Evolutionary conservation across 345 rosid species (phyloP), one percentile per base, ranked within the genome.

Genomic region (Luvunga scandens): DNA sequence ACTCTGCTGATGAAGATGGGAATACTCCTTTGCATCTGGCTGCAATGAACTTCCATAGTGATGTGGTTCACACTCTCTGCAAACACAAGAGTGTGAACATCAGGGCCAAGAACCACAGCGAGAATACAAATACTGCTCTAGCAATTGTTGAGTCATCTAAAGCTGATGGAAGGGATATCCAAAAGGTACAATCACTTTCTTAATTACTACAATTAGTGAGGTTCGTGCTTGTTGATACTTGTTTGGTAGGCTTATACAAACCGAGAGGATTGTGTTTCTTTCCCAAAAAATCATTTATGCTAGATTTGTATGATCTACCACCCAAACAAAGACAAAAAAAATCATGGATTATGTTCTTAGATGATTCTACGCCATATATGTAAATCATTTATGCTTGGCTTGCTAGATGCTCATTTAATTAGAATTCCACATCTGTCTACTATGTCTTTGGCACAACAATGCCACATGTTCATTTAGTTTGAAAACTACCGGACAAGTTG

Each of bases 11-110:
- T 33, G 31, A 4, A 42, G 61, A 71, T 31, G 75, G 75, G 21
- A 31, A 71, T 55, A 55, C 75, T 62, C 75, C 48, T 70, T 71
- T 71, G 63, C 64, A 71, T 55, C 27, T 71, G 0, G 45, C 64
- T 9, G n/a, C 75, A 16, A 55, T 1, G 38, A 6, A 71, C 39
- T 27, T 71, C 28, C 64, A 8, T 5, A 25, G 42, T 19, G 39
- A 71, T 5, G 75, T 71, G 64, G 19, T 22, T 21, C 14, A 56
- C 59, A 16, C 24, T 12, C 64, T 72, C 65, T 72, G 31, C 24
- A 56, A 14, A 34, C 9, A 57, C 34, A 9, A 1, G 9, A 34
- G 25, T 42, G 64, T 72, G 24, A 57, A 57, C 53, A 22, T 56
- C 53, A 72, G 19, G 6, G 66, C 65, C 34, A 72, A 21, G n/a